Evolutionary conservation across 192 early-diverging fungal species (phyloP), one percentile per base, ranked within the genome.

Genomic region (Podila verticillata): DNA sequence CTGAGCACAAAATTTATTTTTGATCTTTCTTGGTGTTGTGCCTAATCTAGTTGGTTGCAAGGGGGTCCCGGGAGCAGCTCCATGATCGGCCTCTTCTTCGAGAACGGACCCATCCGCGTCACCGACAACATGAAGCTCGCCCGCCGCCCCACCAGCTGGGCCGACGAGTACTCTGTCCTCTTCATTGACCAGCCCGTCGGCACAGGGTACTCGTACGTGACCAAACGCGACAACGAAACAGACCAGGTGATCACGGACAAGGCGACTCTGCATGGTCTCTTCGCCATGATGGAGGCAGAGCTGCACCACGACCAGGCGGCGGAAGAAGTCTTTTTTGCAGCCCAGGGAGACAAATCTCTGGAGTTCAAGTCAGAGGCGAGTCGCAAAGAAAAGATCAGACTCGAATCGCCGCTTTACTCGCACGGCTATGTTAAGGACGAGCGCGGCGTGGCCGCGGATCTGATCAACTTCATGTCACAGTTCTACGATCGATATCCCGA

Each of bases 111-210:
- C 28, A 70, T 94, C 19, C 81, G 84, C 2, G 71, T 95, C 24
- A 88, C 84, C n/a, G 83, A 83, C 26, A 84, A 87, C 31, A 80
- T 89, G 57, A 85, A 82, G 36, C 85, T 93, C 48, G 68, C 70
- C 12, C 74, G 89, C 9, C 81, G 88, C 48, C 68, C 83, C 22
- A 51, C 84, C 32, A 82, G 87, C 5, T 96, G 95, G 95, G 89
- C 88, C 39, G 85, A 89, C 48, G 80, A 92, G 39, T 92, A 92
- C 65, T 89, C 90, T 49, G 71, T 96, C 79, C 79, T 96, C 17
- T 93, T 92, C 47, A 89, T 96, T 39, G 95, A 96, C 74, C 92
- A 93, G 66, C 95, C 95, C 10, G 93, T 91, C 10, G 95, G 95
- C n/a, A 90, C 91, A 13, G 93, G 95, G 17, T 83, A 63, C 63